phyloP scores from a whole-genome alignment of 306 rosid genomes.

The Trifolium fragiferum region DNA sequence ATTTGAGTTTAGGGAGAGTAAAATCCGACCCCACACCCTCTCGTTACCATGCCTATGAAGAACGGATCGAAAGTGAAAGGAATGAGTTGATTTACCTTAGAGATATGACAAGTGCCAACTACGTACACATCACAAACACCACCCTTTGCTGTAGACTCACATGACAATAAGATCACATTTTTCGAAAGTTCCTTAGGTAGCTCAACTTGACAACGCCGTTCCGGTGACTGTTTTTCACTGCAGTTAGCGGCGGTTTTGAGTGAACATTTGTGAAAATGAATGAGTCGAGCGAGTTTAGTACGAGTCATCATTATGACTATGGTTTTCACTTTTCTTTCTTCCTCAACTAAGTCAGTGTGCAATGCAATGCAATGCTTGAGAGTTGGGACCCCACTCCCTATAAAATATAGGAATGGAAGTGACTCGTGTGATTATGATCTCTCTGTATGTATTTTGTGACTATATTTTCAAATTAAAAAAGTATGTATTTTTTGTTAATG shows the following conservation, averaged over 20 bases:
- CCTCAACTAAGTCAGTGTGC: too few relatives aligned
- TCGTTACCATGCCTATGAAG: too few relatives aligned
- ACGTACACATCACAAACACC: slow-evolving; percentile 79
- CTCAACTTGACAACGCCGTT: slow-evolving; percentile 39
- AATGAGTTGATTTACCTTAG: slow-evolving; percentile 55
- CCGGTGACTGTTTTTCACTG: slow-evolving; percentile 31
- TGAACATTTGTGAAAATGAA: not conserved
- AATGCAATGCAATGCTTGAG: not conserved
- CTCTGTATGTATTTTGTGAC: not conserved
- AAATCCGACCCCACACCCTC: too few relatives aligned
- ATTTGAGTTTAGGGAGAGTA: too few relatives aligned
- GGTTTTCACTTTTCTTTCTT: not conserved
- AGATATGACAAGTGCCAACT: slow-evolving; percentile 89
- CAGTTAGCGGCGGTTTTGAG: slow-evolving; percentile 16
- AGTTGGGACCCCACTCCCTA: not conserved
- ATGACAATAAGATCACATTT: slow-evolving; percentile 67
- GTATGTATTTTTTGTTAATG: too few relatives aligned
- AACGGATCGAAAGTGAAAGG: not conserved
- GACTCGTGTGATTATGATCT: too few relatives aligned
- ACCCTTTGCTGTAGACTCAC: slow-evolving; percentile 67
- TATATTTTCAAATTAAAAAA: not conserved
- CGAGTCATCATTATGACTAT: not conserved
- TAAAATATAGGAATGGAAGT: too few relatives aligned
- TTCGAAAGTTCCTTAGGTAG: slow-evolving; percentile 76
- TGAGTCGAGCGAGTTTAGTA: slow-evolving; percentile 8